phyloP scores from a whole-genome alignment of 345 rosid genomes.

The Noccaea bulbosa region DNA sequence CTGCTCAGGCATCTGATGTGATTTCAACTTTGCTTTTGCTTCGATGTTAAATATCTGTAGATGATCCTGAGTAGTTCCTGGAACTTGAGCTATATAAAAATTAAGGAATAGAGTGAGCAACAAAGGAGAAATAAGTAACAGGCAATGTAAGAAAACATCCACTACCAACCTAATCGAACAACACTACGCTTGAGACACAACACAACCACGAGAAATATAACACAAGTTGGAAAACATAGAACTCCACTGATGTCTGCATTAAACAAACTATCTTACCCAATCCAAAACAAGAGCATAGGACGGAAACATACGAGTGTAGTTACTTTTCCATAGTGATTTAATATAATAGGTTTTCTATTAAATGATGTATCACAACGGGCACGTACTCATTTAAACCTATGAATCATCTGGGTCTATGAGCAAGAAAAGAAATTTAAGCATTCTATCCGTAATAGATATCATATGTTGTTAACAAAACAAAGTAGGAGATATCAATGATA shows the following conservation, averaged over 20 bases:
- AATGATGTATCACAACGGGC: slow-evolving; percentile 16
- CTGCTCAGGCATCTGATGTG: slow-evolving; percentile 99
- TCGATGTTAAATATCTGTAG: slow-evolving; percentile 98
- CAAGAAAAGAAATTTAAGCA: not conserved
- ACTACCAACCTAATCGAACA: slow-evolving; percentile 5
- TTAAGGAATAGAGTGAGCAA: slow-evolving; percentile 29
- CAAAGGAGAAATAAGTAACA: slow-evolving; percentile 18
- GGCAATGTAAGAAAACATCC: slow-evolving; percentile 23
- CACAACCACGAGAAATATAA: slow-evolving; percentile 10
- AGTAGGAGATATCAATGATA: slow-evolving; percentile 15
- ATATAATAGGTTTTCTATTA: slow-evolving; percentile 9
- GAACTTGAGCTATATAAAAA: slow-evolving; percentile 77
- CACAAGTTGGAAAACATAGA: slow-evolving; percentile 9
- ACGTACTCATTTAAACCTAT: slow-evolving; percentile 15
- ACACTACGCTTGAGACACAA: slow-evolving; percentile 26
- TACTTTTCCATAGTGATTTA: slow-evolving; percentile 18
- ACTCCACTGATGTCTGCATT: not conserved
- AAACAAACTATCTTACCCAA: slow-evolving; percentile 6
- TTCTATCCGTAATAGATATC: slow-evolving; percentile 4
- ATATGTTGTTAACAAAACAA: slow-evolving; percentile 9
- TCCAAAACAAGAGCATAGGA: slow-evolving; percentile 13
- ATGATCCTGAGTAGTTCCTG: slow-evolving; percentile 98
- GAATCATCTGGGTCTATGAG: not conserved
- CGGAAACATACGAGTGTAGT: slow-evolving; percentile 15
- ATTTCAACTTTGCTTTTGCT: slow-evolving; percentile 92